These are phyloP conservation scores for Diphasiastrum complanatum DNA, from an alignment of 83 land plant genomes.

Conservation along the genomic window DNA sequence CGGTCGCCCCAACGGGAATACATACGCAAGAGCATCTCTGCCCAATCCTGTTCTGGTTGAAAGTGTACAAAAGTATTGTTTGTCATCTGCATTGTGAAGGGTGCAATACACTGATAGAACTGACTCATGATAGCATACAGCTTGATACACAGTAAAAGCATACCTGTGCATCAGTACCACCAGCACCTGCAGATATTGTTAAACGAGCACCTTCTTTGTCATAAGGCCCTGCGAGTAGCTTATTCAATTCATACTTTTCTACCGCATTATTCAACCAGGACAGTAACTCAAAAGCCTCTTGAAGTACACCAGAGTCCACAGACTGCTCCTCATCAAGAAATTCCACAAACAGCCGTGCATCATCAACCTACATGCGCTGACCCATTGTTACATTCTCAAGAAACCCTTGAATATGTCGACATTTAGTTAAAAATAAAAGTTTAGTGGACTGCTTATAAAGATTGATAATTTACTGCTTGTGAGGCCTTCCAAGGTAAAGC, in stretches of 20 bases:
- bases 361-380: conserved; percentile 63
- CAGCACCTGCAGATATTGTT: conserved; percentile 90
- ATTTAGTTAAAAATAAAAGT: no score
- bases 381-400: no score
- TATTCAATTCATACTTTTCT: conserved; percentile 75
- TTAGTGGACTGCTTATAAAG: no score
- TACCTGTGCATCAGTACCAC: conserved; percentile 99
- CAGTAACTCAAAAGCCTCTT: conserved; percentile 60
- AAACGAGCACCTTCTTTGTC: conserved; percentile 87
- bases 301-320: conserved; percentile 59
- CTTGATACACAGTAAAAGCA: neutral
- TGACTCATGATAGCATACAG: neutral
- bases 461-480: no score
- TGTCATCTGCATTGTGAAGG: neutral
- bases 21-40: conserved; percentile 97
- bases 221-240: conserved; percentile 94
- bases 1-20: conserved; percentile 89
- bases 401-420: no score
- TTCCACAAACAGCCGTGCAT: conserved; percentile 72
- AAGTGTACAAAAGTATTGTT: neutral
- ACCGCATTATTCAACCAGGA: conserved; percentile 54
- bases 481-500: no score
- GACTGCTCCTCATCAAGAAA: conserved; percentile 78
- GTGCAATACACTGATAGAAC: neutral
- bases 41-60: conserved; percentile 99